Base-by-base conservation (phyloP, 2,329 filamentous ascomycete species). In the Trichoderma brevicompactum region DNA sequence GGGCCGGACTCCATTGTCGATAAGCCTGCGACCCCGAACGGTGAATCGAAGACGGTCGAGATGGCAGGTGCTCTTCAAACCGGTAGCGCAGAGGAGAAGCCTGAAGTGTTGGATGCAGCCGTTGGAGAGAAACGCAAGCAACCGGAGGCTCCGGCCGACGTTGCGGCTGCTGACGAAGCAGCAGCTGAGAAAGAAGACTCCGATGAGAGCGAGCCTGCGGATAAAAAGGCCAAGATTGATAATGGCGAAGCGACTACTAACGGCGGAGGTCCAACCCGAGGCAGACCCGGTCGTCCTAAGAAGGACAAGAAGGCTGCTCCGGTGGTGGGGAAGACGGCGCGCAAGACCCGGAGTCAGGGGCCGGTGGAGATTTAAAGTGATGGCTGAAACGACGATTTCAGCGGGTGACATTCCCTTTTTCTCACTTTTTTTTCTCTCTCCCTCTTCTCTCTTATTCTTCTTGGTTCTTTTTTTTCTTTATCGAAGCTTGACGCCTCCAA, bases 321-420 rank as follows among this genome's bases (percentile, higher is more conserved):
- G 0, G 61, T 68, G 2, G 75, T 75, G 15, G 79, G 79, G 17
- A 75, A 66, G 64, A 79, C 79, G 7, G 74, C 74, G 52, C 75
- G 79, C 49, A 80, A 80, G 76, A 81, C 79, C 7, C 74, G 79
- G 55, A 81, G 79, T 66, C 79, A 81, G 68, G 79, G 79, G 0
- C 75, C 77, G 2, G 76, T 73, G 7, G 75, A 78, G 49, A 68
- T 67, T 54, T 72, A 41, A 48, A 17, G 7, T 8, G 52, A 41
- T 7, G 38, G 23, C 40, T 8, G 34, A 54, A 38, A 34, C n/a
- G 19, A 43, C 49, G 44, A 53, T 44, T 36, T 43, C 3, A 32
- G n/a, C 10, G 32, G 17, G 6, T 23, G 8, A 36, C n/a, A 15
- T 19, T 46, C 13, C 13, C 23, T 63, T 13, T 43, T 17, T 9